phyloP scores from a whole-genome alignment of 2,329 filamentous ascomycete species.

The Gremmenia infestans region DNA sequence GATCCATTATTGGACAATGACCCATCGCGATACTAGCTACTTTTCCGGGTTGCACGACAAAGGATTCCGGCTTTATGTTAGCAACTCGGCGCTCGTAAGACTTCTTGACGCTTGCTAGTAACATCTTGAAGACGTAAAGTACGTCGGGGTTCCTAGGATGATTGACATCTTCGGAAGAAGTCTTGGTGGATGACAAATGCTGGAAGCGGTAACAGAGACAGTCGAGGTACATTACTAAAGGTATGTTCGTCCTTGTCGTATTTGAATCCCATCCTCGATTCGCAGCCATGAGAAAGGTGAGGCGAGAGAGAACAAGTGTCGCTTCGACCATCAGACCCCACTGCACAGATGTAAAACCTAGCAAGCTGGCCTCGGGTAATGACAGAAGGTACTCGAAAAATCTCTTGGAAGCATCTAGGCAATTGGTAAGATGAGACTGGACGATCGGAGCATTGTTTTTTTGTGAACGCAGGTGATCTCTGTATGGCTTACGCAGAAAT shows the following conservation, averaged over 20 bases:
- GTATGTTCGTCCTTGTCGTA: slow-evolving; percentile 21
- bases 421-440: slow-evolving; percentile 14
- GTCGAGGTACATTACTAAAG: slow-evolving; percentile 28
- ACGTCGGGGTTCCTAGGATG: slow-evolving; percentile 16
- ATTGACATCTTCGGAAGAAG: background rate
- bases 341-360: slow-evolving; percentile 18
- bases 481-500: slow-evolving; percentile 22
- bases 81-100: slow-evolving; percentile 20
- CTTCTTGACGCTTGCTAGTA: slow-evolving; percentile 24
- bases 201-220: slow-evolving; percentile 25
- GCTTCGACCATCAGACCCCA: slow-evolving; percentile 20
- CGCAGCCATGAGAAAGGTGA: slow-evolving; percentile 27
- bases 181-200: slow-evolving; percentile 10
- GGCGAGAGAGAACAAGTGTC: slow-evolving; percentile 20
- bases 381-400: slow-evolving; percentile 27
- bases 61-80: slow-evolving; percentile 12
- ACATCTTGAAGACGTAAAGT: slow-evolving; percentile 20
- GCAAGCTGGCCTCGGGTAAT: slow-evolving; percentile 17
- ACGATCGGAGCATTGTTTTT: background rate
- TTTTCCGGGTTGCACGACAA: slow-evolving; percentile 10
- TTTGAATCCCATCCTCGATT: slow-evolving; percentile 21
- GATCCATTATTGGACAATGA: slow-evolving; percentile 23
- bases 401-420: slow-evolving; percentile 17
- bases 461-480: slow-evolving; percentile 5
- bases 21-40: slow-evolving; percentile 8